Conservation (phyloP, 495 filamentous ascomycete genomes). For the Lindgomyces ingoldianus region DNA sequence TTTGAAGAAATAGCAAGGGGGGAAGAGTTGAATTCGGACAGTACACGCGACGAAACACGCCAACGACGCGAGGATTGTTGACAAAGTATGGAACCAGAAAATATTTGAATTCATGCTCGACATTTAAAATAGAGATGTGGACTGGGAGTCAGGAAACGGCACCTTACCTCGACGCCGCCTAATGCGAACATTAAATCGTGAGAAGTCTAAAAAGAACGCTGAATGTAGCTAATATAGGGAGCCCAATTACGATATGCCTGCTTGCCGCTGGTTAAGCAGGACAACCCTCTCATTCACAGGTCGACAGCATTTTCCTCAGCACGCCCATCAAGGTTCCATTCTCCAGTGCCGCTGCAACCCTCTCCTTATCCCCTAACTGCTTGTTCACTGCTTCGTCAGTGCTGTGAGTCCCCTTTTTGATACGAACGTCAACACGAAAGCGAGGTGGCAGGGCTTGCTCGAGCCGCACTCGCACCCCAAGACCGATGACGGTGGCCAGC, state of each 20-base stretch:
- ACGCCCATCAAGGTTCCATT: constrained; percentile 87
- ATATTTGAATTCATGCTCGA: not conserved
- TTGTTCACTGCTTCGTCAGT: constrained; percentile 95
- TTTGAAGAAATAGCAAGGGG: not conserved
- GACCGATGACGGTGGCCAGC: constrained; percentile 91
- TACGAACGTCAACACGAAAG: constrained; percentile 87
- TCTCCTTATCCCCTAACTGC: constrained; percentile 93
- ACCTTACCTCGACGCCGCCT: not conserved
- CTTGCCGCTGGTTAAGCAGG: too few relatives aligned
- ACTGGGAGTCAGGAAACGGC: too few relatives aligned
- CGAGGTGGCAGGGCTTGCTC: constrained; percentile 90
- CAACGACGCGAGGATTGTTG: too few relatives aligned
- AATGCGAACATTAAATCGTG: not conserved
- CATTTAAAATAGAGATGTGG: not conserved
- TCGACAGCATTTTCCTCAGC: constrained; percentile 89
- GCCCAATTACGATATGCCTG: too few relatives aligned
- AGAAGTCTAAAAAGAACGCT: not conserved
- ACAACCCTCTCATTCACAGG: constrained; percentile 63
- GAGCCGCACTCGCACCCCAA: constrained; percentile 86
- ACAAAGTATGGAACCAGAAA: not conserved
- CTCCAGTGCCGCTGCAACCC: constrained; percentile 91
- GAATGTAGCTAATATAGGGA: not conserved
- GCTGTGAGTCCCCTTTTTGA: constrained; percentile 93
- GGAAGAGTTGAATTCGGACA: not conserved
- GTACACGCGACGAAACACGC: not conserved